Conservation (phyloP, 208 protist genomes). For the Leishmania lainsoni region DNA sequence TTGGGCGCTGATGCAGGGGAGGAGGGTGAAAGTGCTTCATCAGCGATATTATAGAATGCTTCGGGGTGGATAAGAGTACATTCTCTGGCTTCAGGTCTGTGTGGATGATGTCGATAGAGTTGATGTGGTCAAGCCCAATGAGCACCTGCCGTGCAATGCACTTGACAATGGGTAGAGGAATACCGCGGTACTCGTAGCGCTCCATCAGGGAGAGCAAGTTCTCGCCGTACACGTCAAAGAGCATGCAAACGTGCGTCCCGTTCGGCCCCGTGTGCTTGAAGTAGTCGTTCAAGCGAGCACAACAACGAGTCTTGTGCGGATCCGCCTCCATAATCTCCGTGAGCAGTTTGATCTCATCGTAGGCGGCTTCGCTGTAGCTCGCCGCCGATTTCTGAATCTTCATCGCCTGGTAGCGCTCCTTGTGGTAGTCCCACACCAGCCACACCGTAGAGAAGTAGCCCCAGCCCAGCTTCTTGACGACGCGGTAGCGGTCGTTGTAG, state of each 20-base stretch:
- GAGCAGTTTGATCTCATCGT: constrained; percentile 84
- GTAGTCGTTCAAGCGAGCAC: constrained; percentile 86
- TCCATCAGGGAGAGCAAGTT: constrained; percentile 97
- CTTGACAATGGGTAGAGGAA: constrained; percentile 95
- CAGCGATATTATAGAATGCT: constrained; percentile 84
- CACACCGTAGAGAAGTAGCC: constrained; percentile 99
- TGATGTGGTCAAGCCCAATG: constrained; percentile 95
- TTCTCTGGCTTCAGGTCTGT: constrained; percentile 98
- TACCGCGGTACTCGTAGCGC: constrained; percentile 94
- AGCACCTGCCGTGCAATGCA: constrained; percentile 90
- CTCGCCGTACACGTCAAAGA: constrained; percentile 96
- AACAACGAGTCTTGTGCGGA: constrained; percentile 64
- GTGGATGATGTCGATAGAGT: constrained; percentile 95
- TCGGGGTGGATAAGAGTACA: constrained; percentile 88
- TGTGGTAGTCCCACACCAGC: constrained; percentile 96
- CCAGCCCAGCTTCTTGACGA: constrained; percentile 98
- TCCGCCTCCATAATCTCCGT: constrained; percentile 84
- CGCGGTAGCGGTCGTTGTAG: constrained; percentile 93
- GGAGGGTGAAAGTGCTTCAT: constrained; percentile 85
- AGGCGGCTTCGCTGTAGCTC: constrained; percentile 81
- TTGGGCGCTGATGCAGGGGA: constrained; percentile 71
- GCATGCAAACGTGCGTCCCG: constrained; percentile 96
- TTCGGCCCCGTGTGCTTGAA: constrained; percentile 90
- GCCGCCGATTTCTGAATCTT: constrained; percentile 84
- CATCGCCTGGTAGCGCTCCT: constrained; percentile 90